These are phyloP conservation scores for Mrakia blollopis DNA, from an alignment of 768 basidiomycete species.

Conservation along the genomic window DNA sequence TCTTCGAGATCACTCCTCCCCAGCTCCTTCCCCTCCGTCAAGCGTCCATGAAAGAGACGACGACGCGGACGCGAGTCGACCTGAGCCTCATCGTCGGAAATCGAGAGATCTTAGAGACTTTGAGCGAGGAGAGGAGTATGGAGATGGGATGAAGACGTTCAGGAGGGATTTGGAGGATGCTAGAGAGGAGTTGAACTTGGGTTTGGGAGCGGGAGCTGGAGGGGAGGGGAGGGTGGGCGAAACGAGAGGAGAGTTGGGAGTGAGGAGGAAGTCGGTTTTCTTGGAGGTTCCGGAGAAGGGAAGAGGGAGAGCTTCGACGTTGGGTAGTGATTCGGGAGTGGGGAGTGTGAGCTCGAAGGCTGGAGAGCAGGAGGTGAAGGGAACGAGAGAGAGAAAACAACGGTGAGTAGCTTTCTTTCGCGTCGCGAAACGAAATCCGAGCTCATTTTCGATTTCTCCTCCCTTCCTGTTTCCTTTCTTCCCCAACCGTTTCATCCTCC, in stretches of 20 bases:
- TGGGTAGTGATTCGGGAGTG: neutral
- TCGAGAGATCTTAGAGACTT: neutral
- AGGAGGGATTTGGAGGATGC: neutral
- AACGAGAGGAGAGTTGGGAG: neutral
- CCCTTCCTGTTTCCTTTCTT: too few species aligned
- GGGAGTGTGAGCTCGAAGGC: neutral
- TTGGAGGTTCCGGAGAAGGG: neutral
- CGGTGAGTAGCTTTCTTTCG: neutral
- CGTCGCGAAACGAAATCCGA: too few species aligned
- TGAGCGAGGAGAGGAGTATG: constrained; percentile 2
- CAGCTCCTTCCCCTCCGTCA: neutral
- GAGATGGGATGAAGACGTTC: neutral
- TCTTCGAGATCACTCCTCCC: neutral
- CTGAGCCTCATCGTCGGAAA: neutral
- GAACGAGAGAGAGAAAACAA: neutral
- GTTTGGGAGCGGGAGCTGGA: neutral
- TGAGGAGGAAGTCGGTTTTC: neutral
- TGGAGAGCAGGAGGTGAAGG: neutral
- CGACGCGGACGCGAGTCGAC: too few species aligned
- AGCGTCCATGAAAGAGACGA: constrained; percentile 6
- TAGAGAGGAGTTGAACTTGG: neutral
- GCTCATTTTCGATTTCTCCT: neutral
- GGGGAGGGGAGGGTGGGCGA: neutral
- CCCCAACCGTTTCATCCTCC: neutral
- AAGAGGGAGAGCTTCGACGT: neutral